phyloP scores from a whole-genome alignment of 2,329 filamentous ascomycete species.

The Pseudovirgaria hyperparasitica region DNA sequence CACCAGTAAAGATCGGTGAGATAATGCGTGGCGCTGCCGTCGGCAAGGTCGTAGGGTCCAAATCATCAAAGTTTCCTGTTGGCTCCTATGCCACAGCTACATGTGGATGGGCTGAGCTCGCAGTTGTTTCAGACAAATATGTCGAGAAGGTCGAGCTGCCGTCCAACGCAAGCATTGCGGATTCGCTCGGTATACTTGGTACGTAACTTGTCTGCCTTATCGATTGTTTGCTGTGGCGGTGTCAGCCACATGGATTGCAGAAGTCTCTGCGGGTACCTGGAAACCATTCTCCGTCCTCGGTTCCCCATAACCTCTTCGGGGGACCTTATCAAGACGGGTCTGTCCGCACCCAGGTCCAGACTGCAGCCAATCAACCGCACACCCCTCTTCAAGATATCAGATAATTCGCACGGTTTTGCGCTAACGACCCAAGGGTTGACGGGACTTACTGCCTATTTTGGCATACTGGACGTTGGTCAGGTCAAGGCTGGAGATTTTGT shows the following conservation, averaged over 20 bases:
- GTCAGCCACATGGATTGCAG: too few relatives aligned
- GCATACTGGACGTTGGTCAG: conserved; percentile 54
- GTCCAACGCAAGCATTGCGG: conserved; percentile 37
- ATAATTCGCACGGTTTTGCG: conserved; percentile 2
- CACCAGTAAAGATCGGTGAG: conserved; percentile 54
- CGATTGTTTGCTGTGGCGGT: too few relatives aligned
- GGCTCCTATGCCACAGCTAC: conserved; percentile 45
- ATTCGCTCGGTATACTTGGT: conserved; percentile 45
- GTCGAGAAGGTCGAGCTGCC: conserved; percentile 33
- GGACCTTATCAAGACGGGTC: not conserved
- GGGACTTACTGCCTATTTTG: conserved; percentile 65
- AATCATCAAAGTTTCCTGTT: conserved; percentile 39
- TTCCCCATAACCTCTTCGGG: conserved; percentile 4
- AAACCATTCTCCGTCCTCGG: not conserved
- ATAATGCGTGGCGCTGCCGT: conserved; percentile 54
- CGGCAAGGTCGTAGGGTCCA: conserved; percentile 49
- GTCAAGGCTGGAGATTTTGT: conserved; percentile 60
- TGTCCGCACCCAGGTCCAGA: conserved; percentile 2
- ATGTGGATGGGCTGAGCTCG: conserved; percentile 54
- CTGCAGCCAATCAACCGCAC: not conserved
- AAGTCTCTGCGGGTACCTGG: too few relatives aligned
- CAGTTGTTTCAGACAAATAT: conserved; percentile 42
- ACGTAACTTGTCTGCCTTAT: too few relatives aligned
- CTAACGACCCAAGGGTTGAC: conserved; percentile 44
- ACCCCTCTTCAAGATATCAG: conserved; percentile 1